Evolutionary conservation across 208 protist species (phyloP), one percentile per base, ranked within the genome.

Genomic region (Trypanosoma platydactyli): DNA sequence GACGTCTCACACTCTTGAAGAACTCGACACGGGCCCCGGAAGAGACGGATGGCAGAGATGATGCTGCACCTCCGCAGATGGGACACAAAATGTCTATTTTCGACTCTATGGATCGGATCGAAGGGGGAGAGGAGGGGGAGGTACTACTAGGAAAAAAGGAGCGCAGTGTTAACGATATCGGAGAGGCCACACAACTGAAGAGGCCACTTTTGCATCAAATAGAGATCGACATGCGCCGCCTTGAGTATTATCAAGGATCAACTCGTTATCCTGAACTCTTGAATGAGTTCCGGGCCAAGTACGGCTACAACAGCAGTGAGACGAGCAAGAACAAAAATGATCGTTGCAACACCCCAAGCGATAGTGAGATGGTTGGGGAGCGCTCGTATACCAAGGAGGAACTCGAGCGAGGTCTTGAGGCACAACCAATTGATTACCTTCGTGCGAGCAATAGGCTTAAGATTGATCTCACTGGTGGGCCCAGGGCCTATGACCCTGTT

Each of bases 211-310:
- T 73, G 20, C 75, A 81, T 50, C 76, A 88, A 63, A 79, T 95
- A 42, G 73, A 89, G 56, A 20, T 77, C 38, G 89, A 93, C 57
- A 73, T 93, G 56, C 86, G 87, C 62, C 88, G 85, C 57, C 77
- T 95, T 18, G 89, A 91, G 71, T 92, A 92, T 68, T 93, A 90
- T 73, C 71, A 86, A 52, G 89, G 89, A 27, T 84, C 81, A 7
- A 75, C 84, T 27, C 72, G 93, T 55, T 93, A 92, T 72, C 58
- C 72, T 18, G 59, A 86, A 50, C 71, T 87, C 60, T 72, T 95
- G 44, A 50, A 78, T 13, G 79, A 83, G 20, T 93, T 95, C 46
- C 73, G 76, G 20, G 61, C 71, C 20, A 92, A 93, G 68, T 95
- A 92, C 68, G 75, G 66, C 53, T 60, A 22, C 33, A 29, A 25